These are phyloP conservation scores for Leucaena leucocephala DNA, from an alignment of 306 rosid genomes.

Conservation along the genomic window DNA sequence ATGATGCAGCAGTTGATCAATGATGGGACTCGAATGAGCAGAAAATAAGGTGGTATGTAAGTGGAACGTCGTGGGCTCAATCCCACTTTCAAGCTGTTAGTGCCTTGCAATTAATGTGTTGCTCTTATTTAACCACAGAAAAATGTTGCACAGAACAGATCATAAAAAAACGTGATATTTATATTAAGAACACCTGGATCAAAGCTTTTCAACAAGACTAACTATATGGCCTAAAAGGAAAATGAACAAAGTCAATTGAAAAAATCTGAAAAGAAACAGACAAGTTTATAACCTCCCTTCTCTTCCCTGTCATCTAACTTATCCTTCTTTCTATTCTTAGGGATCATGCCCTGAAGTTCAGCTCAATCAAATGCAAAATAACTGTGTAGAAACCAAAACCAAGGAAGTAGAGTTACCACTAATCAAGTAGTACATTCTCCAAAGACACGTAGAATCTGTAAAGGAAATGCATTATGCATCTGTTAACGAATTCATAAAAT, in stretches of 20 bases:
- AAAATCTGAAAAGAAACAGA: not conserved
- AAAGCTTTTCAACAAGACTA: not conserved
- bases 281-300: not conserved
- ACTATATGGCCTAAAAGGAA: not conserved
- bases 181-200: not conserved
- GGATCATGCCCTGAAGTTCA: not conserved
- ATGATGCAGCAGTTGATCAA: conserved; percentile 3
- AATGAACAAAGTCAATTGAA: not conserved
- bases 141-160: not conserved
- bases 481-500: not conserved
- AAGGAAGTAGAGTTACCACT: not conserved
- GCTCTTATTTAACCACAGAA: not conserved
- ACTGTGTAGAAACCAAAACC: not conserved
- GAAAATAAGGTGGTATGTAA: not conserved
- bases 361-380: not conserved
- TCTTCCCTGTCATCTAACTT: not conserved
- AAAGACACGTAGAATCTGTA: not conserved
- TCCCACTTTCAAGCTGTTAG: too few relatives aligned
- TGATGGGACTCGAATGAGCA: not conserved
- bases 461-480: not conserved
- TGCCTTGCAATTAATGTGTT: not conserved
- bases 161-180: not conserved
- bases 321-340: not conserved
- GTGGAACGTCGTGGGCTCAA: too few relatives aligned
- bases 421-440: not conserved